phyloP scores from a whole-genome alignment of 768 basidiomycete genomes.

The Boletus vinaceobasis region DNA sequence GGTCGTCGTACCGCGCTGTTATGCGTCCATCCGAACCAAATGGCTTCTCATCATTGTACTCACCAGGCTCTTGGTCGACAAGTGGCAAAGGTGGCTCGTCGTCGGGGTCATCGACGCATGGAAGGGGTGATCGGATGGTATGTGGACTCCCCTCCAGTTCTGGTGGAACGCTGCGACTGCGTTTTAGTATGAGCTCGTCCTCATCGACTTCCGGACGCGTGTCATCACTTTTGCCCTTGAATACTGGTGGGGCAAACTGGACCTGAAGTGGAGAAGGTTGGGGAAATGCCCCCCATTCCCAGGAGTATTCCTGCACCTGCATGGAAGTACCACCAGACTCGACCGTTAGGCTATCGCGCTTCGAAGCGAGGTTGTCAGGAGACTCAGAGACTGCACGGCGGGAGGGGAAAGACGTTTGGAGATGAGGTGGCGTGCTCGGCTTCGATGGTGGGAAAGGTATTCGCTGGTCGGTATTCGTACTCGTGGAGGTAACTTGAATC shows the following conservation, averaged over 20 bases:
- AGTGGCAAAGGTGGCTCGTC: conserved; percentile 12
- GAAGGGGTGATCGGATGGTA: conserved; percentile 20
- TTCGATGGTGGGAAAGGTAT: conserved; percentile 22
- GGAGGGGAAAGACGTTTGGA: conserved; percentile 34
- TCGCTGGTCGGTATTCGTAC: conserved; percentile 3
- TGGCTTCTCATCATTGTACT: conserved; percentile 1
- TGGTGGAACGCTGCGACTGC: conserved; percentile 59
- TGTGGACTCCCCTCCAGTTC: conserved; percentile 45
- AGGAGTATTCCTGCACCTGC: conserved; percentile 69
- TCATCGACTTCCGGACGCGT: conserved; percentile 13
- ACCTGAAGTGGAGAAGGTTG: conserved; percentile 66
- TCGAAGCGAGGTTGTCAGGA: conserved; percentile 42
- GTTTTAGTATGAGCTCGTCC: conserved; percentile 30
- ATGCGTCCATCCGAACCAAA: conserved; percentile 57
- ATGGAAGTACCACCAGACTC: conserved; percentile 13
- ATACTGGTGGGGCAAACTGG: conserved; percentile 35
- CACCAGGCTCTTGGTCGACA: conserved; percentile 1
- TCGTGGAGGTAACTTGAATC: conserved; percentile 7
- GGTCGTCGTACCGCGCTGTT: conserved; percentile 55
- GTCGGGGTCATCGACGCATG: conserved; percentile 20
- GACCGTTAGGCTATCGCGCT: conserved; percentile 1
- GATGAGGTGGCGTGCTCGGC: conserved; percentile 17
- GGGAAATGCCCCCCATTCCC: conserved; percentile 94
- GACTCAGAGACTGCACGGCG: conserved; percentile 62
- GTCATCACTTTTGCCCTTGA: conserved; percentile 18